phyloP scores from a whole-genome alignment of 345 rosid species.

The Euphorbia pulcherrima region DNA sequence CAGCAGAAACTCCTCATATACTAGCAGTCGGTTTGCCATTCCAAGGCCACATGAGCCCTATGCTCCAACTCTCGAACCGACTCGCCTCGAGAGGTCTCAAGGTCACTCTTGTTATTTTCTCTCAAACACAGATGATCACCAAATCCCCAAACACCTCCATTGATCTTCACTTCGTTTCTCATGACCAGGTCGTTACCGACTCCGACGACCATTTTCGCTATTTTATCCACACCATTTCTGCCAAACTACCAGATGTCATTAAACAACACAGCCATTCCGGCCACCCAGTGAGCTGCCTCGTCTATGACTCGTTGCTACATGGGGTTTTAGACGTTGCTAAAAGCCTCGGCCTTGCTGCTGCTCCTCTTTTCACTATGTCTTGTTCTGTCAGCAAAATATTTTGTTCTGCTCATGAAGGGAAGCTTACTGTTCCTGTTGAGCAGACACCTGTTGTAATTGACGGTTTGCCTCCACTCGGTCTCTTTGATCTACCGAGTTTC shows the following conservation, averaged over 20 bases:
- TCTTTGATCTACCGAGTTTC: constrained; percentile 39
- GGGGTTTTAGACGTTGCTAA: constrained; percentile 7
- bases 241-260: background rate
- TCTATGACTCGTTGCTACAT: constrained; percentile 2
- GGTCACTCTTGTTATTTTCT: background rate
- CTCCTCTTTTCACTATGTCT: background rate
- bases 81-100: constrained; percentile 10
- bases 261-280: background rate
- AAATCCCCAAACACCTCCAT: background rate
- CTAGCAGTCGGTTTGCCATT: constrained; percentile 1
- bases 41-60: constrained; percentile 10
- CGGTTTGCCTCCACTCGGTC: constrained; percentile 31
- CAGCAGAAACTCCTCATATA: background rate
- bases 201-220: background rate
- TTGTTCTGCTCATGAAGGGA: background rate
- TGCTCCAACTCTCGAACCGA: constrained; percentile 10
- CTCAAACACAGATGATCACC: no score
- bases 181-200: no score
- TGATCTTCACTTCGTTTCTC: background rate
- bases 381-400: constrained; percentile 4
- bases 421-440: constrained; percentile 25
- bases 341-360: background rate
- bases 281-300: background rate
- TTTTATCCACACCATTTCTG: background rate
- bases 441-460: constrained; percentile 23